Percentiles rank a stretch among this genome's conserved stretches.
Conservation (phyloP, 1,139 yeast genomes). For the Zhuliangozyma parablackwelliae region DNA sequence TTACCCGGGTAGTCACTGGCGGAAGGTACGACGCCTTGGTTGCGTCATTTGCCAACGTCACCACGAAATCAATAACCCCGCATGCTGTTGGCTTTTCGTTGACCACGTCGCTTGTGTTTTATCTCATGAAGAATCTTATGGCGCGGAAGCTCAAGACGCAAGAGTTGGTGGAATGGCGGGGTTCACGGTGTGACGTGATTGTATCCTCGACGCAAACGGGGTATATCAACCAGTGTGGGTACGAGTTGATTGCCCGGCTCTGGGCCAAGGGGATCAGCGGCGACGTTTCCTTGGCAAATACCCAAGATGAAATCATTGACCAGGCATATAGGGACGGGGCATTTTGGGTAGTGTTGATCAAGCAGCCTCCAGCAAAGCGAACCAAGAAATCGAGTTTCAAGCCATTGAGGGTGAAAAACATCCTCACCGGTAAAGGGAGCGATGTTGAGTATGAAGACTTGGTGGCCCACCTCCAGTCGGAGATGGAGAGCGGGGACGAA, state of each 20-base stretch:
- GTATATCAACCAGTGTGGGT: conserved; percentile 53
- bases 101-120: conserved; percentile 37
- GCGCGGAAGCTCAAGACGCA: conserved; percentile 19
- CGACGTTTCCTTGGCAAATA: conserved; percentile 54
- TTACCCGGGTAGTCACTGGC: conserved; percentile 72
- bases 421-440: conserved; percentile 54
- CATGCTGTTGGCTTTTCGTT: conserved; percentile 84
- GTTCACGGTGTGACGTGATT: conserved; percentile 70
- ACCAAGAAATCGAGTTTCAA: conserved; percentile 48
- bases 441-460: conserved; percentile 73
- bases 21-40: conserved; percentile 83
- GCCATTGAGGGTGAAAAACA: conserved; percentile 67
- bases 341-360: conserved; percentile 69
- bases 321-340: conserved; percentile 68
- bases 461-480: conserved; percentile 42
- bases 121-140: conserved; percentile 35
- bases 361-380: conserved; percentile 39
- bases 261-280: conserved; percentile 75
- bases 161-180: conserved; percentile 25
- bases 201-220: conserved; percentile 62
- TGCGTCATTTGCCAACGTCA: conserved; percentile 48
- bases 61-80: conserved; percentile 23
- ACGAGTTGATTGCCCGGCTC: conserved; percentile 54
- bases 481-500: conserved; percentile 25
- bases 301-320: conserved; percentile 63